Percentiles rank a stretch among this genome's conserved stretches.
These are phyloP conservation scores for Trametes villosa DNA, from an alignment of 768 basidiomycete genomes.

Conservation along the genomic window DNA sequence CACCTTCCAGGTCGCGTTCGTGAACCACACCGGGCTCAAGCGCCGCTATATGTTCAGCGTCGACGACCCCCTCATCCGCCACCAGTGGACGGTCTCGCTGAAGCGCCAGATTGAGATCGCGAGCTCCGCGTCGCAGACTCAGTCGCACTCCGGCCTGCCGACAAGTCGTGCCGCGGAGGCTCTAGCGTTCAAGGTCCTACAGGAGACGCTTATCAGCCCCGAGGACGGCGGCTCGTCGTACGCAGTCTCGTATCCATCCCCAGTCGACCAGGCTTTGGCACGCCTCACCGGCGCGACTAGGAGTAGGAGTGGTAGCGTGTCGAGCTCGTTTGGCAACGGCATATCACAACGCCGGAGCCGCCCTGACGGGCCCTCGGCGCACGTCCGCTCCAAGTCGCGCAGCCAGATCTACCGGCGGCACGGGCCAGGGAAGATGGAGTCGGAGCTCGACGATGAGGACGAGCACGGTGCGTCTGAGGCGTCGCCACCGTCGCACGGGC, in stretches of 20 bases:
- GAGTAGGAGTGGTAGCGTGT: slow-evolving; percentile 31
- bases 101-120: slow-evolving; percentile 64
- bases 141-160: slow-evolving; percentile 32
- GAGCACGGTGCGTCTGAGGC: slow-evolving; percentile 15
- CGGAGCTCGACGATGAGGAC: slow-evolving; percentile 49
- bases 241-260: slow-evolving; percentile 15
- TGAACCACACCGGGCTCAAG: slow-evolving; percentile 64
- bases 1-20: slow-evolving; percentile 92
- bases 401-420: slow-evolving; percentile 70
- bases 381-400: slow-evolving; percentile 69
- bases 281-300: slow-evolving; percentile 31
- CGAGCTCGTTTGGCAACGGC: slow-evolving; percentile 20
- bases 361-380: slow-evolving; percentile 33
- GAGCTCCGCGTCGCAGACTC: slow-evolving; percentile 35
- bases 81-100: slow-evolving; percentile 73
- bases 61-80: slow-evolving; percentile 73
- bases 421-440: slow-evolving; percentile 66
- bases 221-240: slow-evolving; percentile 22
- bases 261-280: slow-evolving; percentile 40
- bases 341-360: slow-evolving; percentile 21
- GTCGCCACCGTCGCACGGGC: slow-evolving; percentile 44
- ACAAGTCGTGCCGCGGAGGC: slow-evolving; percentile 50
- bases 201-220: slow-evolving; percentile 74
- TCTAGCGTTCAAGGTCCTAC: slow-evolving; percentile 82
- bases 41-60: slow-evolving; percentile 96